Base-by-base conservation (phyloP, 768 basidiomycete genomes). In the Lentinula boryana region DNA sequence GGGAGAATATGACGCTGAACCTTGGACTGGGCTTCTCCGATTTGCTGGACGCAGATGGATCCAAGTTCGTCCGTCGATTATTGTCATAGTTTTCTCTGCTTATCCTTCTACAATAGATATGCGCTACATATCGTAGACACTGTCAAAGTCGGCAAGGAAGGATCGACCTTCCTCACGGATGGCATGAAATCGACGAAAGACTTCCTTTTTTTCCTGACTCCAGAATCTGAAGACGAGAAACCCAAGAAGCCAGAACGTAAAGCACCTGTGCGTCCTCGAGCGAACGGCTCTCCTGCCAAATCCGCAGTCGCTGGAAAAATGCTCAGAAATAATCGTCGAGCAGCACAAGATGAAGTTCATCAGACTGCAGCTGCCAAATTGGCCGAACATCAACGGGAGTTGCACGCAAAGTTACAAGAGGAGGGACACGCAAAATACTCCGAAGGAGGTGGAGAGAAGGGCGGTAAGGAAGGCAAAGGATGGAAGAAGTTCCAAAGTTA, bases 401-500 rank as follows among this genome's bases (percentile, higher is more conserved):
- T 98, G 31, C 96, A 95, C 66, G 77, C 78, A 36, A 80, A 80
- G 63, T 74, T 95, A 48, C 94, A 97, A 67, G 71, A 79, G 1
- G 88, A 89, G 46, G 97, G 96, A 15, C 68, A 98, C 43, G 83
- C 88, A 62, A 88, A 84, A 68, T 97, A 86, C 70, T 89, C 91
- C 0, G 91, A 92, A 67, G 89, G 88, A 59, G 91, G 88, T 6
- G 87, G 83, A 36, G 91, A 84, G 0, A 76, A 78, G 21, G 83
- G 82, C 44, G 89, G 88, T 13, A 93, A 92, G 66, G 88, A 95
- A 68, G 93, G 92, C 40, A 98, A 98, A 71, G 84, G 86, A 13
- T 95, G 95, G 89, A 96, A 95, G 71, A 85, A 87, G 63, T 98
- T 96, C 77, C 93, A 93, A 76, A 96, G 94, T 67, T 99, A 98